phyloP scores from a whole-genome alignment of 352 stramenopile species.

The Pythium brachiatum region DNA sequence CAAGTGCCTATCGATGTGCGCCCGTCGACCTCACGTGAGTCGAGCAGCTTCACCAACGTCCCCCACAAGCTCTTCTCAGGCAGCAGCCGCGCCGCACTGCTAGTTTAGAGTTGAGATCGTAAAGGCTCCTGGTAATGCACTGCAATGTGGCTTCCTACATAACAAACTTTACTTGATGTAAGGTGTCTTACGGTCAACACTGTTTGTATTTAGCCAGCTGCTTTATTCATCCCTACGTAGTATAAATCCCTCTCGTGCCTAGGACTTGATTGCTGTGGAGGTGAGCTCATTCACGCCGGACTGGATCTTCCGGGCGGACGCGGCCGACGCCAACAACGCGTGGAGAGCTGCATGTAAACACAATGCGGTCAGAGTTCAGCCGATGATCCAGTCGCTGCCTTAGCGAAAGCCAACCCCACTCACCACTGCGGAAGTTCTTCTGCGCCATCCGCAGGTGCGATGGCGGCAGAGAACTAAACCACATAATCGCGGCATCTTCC shows the following conservation, averaged over 20 bases:
- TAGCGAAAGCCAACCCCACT: too few relatives aligned
- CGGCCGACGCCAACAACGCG: constrained; percentile 13
- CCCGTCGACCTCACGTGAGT: constrained; percentile 27
- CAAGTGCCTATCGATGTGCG: constrained; percentile 53
- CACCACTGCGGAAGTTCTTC: constrained; percentile 57
- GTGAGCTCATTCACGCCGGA: not conserved
- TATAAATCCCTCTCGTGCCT: too few relatives aligned
- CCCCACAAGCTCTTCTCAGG: constrained; percentile 55
- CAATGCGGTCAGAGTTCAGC: not conserved
- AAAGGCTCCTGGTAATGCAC: too few relatives aligned
- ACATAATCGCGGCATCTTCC: constrained; percentile 45
- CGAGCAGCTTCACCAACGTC: constrained; percentile 45
- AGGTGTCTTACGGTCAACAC: too few relatives aligned
- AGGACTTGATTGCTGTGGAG: not conserved
- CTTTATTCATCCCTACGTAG: too few relatives aligned
- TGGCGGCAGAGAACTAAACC: constrained; percentile 73
- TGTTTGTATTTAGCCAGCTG: too few relatives aligned
- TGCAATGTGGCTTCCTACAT: too few relatives aligned
- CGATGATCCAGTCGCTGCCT: not conserved
- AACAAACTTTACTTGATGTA: too few relatives aligned
- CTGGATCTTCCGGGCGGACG: constrained; percentile 18
- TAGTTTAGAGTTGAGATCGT: too few relatives aligned
- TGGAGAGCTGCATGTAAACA: constrained; percentile 10
- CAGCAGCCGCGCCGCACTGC: constrained; percentile 28
- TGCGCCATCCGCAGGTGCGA: constrained; percentile 61